Percentiles rank a stretch among this genome's conserved stretches.
Conservation (phyloP, 78 protist species). For the Blattamonas nauphoetae region DNA sequence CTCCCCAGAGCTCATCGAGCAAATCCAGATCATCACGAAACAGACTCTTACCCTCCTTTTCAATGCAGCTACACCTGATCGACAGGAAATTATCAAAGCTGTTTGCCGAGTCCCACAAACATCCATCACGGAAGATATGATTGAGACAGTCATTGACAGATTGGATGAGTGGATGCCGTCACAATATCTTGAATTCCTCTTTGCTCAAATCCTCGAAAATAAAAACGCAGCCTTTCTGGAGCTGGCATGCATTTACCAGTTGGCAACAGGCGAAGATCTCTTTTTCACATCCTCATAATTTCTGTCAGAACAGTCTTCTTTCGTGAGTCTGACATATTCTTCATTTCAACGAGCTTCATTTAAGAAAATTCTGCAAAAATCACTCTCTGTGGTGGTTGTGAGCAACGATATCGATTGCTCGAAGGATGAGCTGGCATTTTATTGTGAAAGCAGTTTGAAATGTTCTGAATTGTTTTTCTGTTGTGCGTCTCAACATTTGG, state of each 20-base stretch:
- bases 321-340: too few relatives aligned
- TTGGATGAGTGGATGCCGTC: not conserved
- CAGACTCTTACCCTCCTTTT: not conserved
- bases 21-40: not conserved
- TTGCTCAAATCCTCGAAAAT: not conserved
- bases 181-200: not conserved
- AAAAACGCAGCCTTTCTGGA: not conserved
- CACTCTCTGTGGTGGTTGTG: too few relatives aligned
- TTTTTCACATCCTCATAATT: not conserved
- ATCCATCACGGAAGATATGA: not conserved
- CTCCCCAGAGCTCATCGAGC: not conserved
- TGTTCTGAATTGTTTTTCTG: too few relatives aligned
- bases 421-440: too few relatives aligned
- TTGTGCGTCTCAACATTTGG: too few relatives aligned
- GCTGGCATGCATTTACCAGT: not conserved
- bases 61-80: not conserved
- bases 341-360: too few relatives aligned
- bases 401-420: too few relatives aligned
- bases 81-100: not conserved
- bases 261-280: not conserved
- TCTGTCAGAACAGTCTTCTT: too few relatives aligned
- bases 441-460: too few relatives aligned
- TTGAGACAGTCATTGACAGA: not conserved
- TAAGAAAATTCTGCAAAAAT: too few relatives aligned
- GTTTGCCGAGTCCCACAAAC: not conserved